A percentile compares a stretch with the other conserved stretches of the same genome.
These are phyloP conservation scores for Trypanosoma conorhini DNA, from an alignment of 208 protist genomes.

Conservation along the genomic window DNA sequence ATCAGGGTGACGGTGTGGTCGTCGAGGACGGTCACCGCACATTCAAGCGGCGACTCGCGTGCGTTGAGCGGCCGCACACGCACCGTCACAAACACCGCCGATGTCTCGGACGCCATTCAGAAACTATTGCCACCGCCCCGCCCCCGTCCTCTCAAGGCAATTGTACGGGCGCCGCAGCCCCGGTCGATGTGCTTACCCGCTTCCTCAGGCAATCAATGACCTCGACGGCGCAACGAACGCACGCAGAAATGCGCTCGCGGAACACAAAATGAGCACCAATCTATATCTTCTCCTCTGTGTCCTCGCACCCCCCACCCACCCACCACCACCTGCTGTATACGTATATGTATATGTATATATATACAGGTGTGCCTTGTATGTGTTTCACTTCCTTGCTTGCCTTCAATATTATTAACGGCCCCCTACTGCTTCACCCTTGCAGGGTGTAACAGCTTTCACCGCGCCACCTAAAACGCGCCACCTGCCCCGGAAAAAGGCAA, in stretches of 20 bases:
- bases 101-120: slow-evolving; percentile 59
- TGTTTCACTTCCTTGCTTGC: neutral
- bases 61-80: slow-evolving; percentile 67
- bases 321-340: slow-evolving; percentile 3
- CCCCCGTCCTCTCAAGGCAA: neutral
- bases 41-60: slow-evolving; percentile 58
- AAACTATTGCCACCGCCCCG: neutral
- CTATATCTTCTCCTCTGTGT: slow-evolving; percentile 6
- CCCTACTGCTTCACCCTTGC: too few relatives aligned
- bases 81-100: slow-evolving; percentile 75
- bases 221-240: too few relatives aligned
- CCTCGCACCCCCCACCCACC: neutral
- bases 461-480: too few relatives aligned
- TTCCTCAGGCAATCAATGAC: too few relatives aligned
- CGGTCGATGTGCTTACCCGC: too few relatives aligned
- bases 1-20: slow-evolving; percentile 53
- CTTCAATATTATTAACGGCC: neutral
- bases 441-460: too few relatives aligned
- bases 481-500: neutral
- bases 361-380: neutral
- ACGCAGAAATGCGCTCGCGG: too few relatives aligned
- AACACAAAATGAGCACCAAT: neutral
- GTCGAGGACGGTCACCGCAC: slow-evolving; percentile 57
- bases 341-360: neutral
- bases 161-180: too few relatives aligned